Evolutionary conservation across 306 rosid species (phyloP), one percentile per base, ranked within the genome.

Genomic region (Inga laurina): DNA sequence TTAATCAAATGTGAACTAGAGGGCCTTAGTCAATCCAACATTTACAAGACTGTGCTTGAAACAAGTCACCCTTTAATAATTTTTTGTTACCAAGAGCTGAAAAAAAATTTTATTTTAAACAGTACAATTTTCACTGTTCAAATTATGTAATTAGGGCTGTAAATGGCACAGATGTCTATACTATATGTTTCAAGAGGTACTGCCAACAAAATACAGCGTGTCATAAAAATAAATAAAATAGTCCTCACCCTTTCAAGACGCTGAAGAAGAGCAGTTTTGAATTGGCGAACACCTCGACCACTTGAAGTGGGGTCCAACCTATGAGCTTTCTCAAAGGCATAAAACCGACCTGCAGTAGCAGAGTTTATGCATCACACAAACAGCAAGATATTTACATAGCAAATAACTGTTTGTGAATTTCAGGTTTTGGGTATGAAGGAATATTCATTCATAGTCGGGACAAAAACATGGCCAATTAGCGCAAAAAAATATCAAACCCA

Each of bases 271-370:
- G 97, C 96, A 43, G 99, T 96, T 86, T 96, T 96, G 81, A 96
- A 96, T 85, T 96, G 99, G 16, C 99, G 94, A 72, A 96, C 99
- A 82, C 99, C 99, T 54, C 99, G 98, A 64, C 99, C 99, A 43
- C 95, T 96, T 52, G 99, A 96, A 68, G 97, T 92, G 7, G 99
- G 99, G 79, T 96, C 99, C 94, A 96, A 84, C 86, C 91, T 96
- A 87, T 96, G 99, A 78, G 99, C 99, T 87, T 96, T 92, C 94
- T 93, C 99, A 45, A 96, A 96, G 7, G 99, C 99, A 75, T 96
- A 96, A 88, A 93, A 96, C 54, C 99, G 99, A 83, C 98, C 99
- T 96, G 81, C 84, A 88, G 72, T 13, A 72, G 48, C 78, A 78
- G 44, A 78, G 44, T 39, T 54, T 2, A 78, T 52, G 19, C 49